Percentiles rank a stretch among this genome's conserved stretches.
These are phyloP conservation scores for Carex parvula DNA, from an alignment of 176 grass and related monocot species.

Conservation along the genomic window DNA sequence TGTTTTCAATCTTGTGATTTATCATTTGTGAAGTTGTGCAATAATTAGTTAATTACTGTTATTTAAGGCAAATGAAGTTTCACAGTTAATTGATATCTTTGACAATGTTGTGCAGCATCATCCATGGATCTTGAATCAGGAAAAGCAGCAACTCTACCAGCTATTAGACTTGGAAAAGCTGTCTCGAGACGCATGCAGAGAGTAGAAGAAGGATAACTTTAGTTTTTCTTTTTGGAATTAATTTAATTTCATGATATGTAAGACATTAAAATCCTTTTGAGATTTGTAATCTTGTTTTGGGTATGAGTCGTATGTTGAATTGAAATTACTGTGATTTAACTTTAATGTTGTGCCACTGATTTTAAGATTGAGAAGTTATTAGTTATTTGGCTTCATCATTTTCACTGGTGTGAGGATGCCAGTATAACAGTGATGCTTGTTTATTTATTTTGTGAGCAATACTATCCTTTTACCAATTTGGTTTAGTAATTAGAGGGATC, in stretches of 20 bases:
- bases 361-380: too few species aligned
- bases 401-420: too few species aligned
- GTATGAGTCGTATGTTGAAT: neutral
- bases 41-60: too few species aligned
- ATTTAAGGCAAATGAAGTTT: too few species aligned
- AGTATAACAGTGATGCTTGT: too few species aligned
- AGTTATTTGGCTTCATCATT: too few species aligned
- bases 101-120: slow-evolving; percentile 41
- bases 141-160: slow-evolving; percentile 62
- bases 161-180: slow-evolving; percentile 72
- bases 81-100: neutral
- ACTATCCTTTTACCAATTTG: too few species aligned
- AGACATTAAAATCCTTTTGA: neutral
- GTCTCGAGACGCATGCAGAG: slow-evolving; percentile 59
- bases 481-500: too few species aligned
- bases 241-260: neutral
- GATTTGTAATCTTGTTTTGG: neutral
- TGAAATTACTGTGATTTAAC: neutral
- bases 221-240: neutral
- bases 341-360: neutral
- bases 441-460: too few species aligned
- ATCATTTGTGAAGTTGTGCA: too few species aligned
- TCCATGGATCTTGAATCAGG: slow-evolving; percentile 62
- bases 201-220: neutral
- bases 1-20: neutral